Evolutionary conservation across 257 asterid species (phyloP), one percentile per base, ranked within the genome.

Genomic region (Anisodus tanguticus): DNA sequence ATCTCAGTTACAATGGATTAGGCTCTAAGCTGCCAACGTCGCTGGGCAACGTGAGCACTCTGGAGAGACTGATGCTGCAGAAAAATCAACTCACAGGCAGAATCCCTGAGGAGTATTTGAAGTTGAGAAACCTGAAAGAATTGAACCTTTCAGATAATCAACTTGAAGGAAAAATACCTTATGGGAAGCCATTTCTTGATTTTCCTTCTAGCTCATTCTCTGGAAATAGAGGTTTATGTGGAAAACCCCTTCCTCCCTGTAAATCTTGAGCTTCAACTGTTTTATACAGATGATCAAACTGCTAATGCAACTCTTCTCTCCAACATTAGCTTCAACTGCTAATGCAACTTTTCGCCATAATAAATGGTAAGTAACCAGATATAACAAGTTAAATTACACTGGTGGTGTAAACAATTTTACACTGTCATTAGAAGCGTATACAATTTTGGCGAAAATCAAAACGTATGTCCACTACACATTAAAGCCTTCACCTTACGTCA

Each of bases 201-300:
- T 93, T 93, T 84, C 94, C 95, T 0, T 79, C 57, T 66, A 87
- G 84, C 76, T 83, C 90, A 55, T 93, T 87, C 83, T 70, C 84
- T 0, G 93, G 92, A 59, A 93, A 93, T 83, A 88, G 43, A 80
- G 93, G 89, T 68, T 85, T 93, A 35, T 92, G 97, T 49, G 93
- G 97, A 12, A 51, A 67, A 83, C 97, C 95, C 35, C 91, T 93
- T 11, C 72, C 85, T 13, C 90, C 91, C 19, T 93, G 95, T 80
- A 47, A 5, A 9, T 51, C 85, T 84, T 87, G 81, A 66, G 49
- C 79, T 79, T 86, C 43, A 37, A 15, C 7, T 26, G 0, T 31
- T 22, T 22, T 22, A 78, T 78, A 78, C 26, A 57, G 49, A 55
- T 11, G 49, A 6, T 53, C 67, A 13, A 53, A 79, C 26, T 58